Evolutionary conservation across 495 filamentous ascomycete species (phyloP), one percentile per base, ranked within the genome.

Genomic region (Penicillium robsamsonii): DNA sequence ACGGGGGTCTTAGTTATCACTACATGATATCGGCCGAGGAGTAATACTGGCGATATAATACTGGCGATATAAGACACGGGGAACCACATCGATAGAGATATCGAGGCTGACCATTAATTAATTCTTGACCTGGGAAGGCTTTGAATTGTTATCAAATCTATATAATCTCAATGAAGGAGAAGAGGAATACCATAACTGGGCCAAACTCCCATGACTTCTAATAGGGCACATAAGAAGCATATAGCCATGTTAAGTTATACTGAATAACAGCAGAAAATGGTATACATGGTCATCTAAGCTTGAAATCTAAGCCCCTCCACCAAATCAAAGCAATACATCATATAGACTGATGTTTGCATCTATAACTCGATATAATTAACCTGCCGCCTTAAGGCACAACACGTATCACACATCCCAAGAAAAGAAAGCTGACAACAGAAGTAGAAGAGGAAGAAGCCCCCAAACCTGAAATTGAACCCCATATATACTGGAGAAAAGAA

Each of bases 401-500:
- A 24, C n/a, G 15, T 56, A 57, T 56, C 46, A 56, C 42, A 53
- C 49, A 53, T 27, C 29, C 30, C 41, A 35, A 57, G 6, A n/a
- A 35, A 33, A 33, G 25, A 46, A 41, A 56, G 12, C 29, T 24
- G 50, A 31, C 56, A 56, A 56, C n/a, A 44, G 30, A 53, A 59
- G 46, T 25, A 55, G 42, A 37, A 25, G 53, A 55, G 47, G 20
- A 52, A 42, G 24, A 57, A 58, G 57, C 25, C 35, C 52, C 50
- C 47, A 58, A 46, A 46, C 57, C 52, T 59, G 47, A 50, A 53
- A 55, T 68, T 56, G 55, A 51, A 64, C 60, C 65, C 65, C 65
- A 64, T 68, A 68, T 68, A 47, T 68, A 68, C 65, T 57, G 22
- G 60, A 68, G 63, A 66, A 66, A 66, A 56, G 57, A 65, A 56